Percentiles rank a stretch among this genome's conserved stretches.
phyloP scores from a whole-genome alignment of 768 basidiomycete genomes.

The Russula olivacea region DNA sequence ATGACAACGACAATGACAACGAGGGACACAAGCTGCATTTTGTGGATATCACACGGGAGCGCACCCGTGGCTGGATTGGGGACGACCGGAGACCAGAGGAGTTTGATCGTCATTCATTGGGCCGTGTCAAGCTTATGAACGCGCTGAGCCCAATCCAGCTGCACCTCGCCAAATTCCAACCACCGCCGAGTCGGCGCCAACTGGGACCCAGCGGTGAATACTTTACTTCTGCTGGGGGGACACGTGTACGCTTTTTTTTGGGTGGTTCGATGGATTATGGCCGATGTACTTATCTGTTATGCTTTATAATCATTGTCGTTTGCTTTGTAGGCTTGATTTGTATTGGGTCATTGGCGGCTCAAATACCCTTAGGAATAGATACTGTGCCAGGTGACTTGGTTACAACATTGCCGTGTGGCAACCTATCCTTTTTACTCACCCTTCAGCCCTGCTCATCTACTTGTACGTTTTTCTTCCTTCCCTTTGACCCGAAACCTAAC shows the following conservation, averaged over 20 bases:
- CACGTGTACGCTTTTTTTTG: conserved; percentile 14
- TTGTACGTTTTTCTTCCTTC: too few relatives aligned
- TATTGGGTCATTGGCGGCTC: too few relatives aligned
- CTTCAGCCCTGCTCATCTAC: too few relatives aligned
- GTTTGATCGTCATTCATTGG: conserved; percentile 28
- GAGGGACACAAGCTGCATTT: conserved; percentile 33
- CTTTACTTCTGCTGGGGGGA: not conserved
- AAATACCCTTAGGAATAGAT: not conserved
- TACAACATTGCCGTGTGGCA: too few relatives aligned
- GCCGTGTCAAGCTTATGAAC: conserved; percentile 44
- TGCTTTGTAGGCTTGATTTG: not conserved
- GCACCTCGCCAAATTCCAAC: conserved; percentile 31
- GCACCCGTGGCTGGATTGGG: conserved; percentile 51
- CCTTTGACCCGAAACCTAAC: too few relatives aligned
- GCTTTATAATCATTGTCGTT: not conserved
- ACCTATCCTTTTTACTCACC: too few relatives aligned
- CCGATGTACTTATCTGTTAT: not conserved
- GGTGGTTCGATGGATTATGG: not conserved
- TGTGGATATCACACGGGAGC: conserved; percentile 34
- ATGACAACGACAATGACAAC: conserved; percentile 16
- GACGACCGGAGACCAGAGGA: conserved; percentile 34
- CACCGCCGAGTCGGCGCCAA: too few relatives aligned
- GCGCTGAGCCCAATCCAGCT: conserved; percentile 48
- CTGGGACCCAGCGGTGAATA: not conserved
- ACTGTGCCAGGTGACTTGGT: too few relatives aligned